These are phyloP conservation scores for Eucalyptus curtisii DNA, from an alignment of 345 rosid genomes.

Conservation along the genomic window DNA sequence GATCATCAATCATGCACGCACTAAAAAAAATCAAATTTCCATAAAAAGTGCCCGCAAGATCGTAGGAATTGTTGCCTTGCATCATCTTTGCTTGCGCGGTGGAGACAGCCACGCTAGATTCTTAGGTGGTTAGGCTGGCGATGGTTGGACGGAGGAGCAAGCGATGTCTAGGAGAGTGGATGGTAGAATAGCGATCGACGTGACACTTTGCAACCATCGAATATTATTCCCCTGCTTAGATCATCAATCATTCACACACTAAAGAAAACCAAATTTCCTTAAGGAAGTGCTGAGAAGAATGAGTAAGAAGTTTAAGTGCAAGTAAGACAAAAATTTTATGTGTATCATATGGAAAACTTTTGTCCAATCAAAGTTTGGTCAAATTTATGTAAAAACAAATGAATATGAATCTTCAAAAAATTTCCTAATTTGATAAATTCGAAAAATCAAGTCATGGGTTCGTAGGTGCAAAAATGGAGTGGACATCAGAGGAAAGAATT, in stretches of 20 bases:
- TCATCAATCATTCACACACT: no score
- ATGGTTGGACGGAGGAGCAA: background rate
- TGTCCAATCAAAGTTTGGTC: no score
- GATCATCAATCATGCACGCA: no score
- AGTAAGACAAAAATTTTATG: background rate
- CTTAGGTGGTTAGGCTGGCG: background rate
- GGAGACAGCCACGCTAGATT: background rate
- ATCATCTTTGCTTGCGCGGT: background rate
- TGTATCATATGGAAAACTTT: background rate
- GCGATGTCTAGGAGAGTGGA: background rate
- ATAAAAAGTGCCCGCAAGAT: no score
- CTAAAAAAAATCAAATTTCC: no score
- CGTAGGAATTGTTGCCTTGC: no score
- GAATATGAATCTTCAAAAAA: background rate
- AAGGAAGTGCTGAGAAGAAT: conserved; percentile 51
- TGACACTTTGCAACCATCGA: no score
- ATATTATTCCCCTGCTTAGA: no score
- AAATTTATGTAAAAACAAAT: no score
- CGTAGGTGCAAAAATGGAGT: no score
- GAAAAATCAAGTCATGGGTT: background rate
- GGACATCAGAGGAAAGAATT: no score
- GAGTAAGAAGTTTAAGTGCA: background rate
- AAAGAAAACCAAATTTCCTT: conserved; percentile 74
- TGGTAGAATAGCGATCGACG: no score
- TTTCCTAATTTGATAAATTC: background rate